These are phyloP conservation scores for Fusarium transvaalense DNA, from an alignment of 2,329 filamentous ascomycete genomes.

Conservation along the genomic window DNA sequence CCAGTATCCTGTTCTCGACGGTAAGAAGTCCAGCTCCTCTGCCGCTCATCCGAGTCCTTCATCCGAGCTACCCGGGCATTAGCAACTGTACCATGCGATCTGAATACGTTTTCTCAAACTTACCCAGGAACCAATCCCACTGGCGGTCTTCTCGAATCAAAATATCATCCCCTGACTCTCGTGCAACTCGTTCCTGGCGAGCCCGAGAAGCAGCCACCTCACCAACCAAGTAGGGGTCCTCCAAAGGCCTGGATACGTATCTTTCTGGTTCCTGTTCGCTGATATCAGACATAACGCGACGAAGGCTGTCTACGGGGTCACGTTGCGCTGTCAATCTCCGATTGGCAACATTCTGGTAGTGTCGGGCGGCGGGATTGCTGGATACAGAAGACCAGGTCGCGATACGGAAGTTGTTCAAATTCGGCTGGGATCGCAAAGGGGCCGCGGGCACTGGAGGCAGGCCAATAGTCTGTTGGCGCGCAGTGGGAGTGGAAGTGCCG, in stretches of 20 bases:
- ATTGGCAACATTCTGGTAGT: slow-evolving; percentile 74
- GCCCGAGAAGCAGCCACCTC: slow-evolving; percentile 72
- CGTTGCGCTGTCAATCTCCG: slow-evolving; percentile 66
- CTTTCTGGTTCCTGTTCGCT: slow-evolving; percentile 35
- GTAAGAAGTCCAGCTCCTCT: slow-evolving; percentile 61
- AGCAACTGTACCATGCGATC: slow-evolving; percentile 7
- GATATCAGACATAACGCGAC: slow-evolving; percentile 40
- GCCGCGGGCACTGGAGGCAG: slow-evolving; percentile 64
- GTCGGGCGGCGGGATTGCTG: slow-evolving; percentile 66
- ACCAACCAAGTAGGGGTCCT: slow-evolving; percentile 76
- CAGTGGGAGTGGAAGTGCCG: slow-evolving; percentile 46
- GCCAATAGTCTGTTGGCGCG: slow-evolving; percentile 56
- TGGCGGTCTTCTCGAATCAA: slow-evolving; percentile 68
- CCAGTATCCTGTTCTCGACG: slow-evolving; percentile 52
- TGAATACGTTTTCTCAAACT: slow-evolving; percentile 46
- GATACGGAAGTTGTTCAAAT: slow-evolving; percentile 67
- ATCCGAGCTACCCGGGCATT: slow-evolving; percentile 60
- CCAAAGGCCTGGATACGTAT: slow-evolving; percentile 62
- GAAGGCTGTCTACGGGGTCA: slow-evolving; percentile 50
- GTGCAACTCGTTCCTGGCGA: slow-evolving; percentile 67
- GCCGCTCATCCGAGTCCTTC: slow-evolving; percentile 64
- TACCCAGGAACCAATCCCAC: slow-evolving; percentile 72
- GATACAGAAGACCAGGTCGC: slow-evolving; percentile 71
- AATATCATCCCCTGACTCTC: slow-evolving; percentile 67
- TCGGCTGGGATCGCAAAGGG: slow-evolving; percentile 55